Base-by-base conservation (phyloP, 2,329 filamentous ascomycete genomes). In the Ascosphaera acerosa region DNA sequence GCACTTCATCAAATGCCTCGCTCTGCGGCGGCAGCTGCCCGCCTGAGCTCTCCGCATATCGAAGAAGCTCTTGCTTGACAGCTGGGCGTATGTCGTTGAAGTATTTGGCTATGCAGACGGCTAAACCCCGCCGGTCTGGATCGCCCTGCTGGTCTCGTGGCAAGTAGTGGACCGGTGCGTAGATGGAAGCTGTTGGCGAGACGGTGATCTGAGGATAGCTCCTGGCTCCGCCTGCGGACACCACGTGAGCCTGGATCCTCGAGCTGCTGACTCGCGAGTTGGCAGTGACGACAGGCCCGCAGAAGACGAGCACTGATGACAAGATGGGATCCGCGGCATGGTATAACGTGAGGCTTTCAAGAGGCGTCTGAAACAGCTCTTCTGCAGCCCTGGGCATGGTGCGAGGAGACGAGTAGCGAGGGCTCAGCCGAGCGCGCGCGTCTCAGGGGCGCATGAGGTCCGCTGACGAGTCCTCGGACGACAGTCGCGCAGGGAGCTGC, bases 141-240 rank as follows among this genome's bases (percentile, higher is more conserved):
- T 94, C 84, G 44, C 84, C 84, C 57, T 94, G 87, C 52, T 82
- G 81, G 48, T 92, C 84, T 47, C 81, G 74, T 26, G 87, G 81
- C 27, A 97, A 64, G 49, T 82, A 70, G 48, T 77, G 72, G 50
- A 97, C 87, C 33, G 82, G 84, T 40, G 70, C 66, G 52, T 94
- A 94, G 45, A 89, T 75, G 32, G 80, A 70, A 29, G 84, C 91
- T 45, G 76, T 89, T 28, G 87, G 87, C 15, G 84, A 89, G 40
- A 94, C 73, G 36, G 84, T 90, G 41, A 97, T 69, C 44, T 84
- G 78, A 36, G 77, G 72, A 49, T 84, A 97, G 42, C 76, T 84
- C 46, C 78, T 75, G 42, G 89, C 74, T 40, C 87, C 87, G 39
- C 80, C 82, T 2, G 80, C 70, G 37, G 76, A 77, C 55, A 89